Evolutionary conservation across 441 rosid genomes (phyloP).

Genomic region (Adansonia gregorii): DNA sequence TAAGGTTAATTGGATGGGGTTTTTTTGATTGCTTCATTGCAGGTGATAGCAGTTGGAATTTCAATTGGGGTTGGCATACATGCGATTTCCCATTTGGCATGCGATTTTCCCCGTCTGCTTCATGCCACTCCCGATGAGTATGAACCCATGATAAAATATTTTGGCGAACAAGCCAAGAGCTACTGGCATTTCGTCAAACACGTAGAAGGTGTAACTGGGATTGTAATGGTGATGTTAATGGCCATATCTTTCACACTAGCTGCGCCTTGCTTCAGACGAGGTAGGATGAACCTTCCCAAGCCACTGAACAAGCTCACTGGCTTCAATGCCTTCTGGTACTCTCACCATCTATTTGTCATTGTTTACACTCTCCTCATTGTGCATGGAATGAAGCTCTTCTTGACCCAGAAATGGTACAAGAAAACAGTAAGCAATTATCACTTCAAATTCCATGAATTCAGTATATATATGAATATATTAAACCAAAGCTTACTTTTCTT

Average conservation of each 20-base stretch:
- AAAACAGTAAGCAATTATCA: constrained; percentile 51
- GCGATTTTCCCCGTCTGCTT: constrained; percentile 60
- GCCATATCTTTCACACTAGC: constrained; percentile 63
- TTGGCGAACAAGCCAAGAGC: constrained; percentile 45
- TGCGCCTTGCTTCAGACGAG: constrained; percentile 58
- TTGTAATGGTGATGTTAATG: constrained; percentile 59
- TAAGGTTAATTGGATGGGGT: neutral
- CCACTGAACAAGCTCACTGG: constrained; percentile 58
- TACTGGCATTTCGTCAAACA: constrained; percentile 56
- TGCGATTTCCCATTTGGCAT: constrained; percentile 48
- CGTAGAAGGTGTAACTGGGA: constrained; percentile 58
- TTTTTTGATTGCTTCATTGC: neutral
- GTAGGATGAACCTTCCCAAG: constrained; percentile 53
- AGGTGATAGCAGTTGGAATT: constrained; percentile 61
- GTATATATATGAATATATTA: neutral
- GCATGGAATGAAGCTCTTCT: constrained; percentile 55
- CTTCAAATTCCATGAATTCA: neutral
- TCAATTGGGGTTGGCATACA: constrained; percentile 57
- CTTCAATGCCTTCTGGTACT: constrained; percentile 74
- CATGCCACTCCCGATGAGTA: constrained; percentile 46
- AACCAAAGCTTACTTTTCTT: neutral
- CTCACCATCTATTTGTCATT: constrained; percentile 65
- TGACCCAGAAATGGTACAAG: constrained; percentile 55
- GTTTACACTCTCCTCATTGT: constrained; percentile 57
- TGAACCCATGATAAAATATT: constrained; percentile 47